phyloP scores from a whole-genome alignment of 169 alveolate genomes.

The Plasmodium inui region DNA sequence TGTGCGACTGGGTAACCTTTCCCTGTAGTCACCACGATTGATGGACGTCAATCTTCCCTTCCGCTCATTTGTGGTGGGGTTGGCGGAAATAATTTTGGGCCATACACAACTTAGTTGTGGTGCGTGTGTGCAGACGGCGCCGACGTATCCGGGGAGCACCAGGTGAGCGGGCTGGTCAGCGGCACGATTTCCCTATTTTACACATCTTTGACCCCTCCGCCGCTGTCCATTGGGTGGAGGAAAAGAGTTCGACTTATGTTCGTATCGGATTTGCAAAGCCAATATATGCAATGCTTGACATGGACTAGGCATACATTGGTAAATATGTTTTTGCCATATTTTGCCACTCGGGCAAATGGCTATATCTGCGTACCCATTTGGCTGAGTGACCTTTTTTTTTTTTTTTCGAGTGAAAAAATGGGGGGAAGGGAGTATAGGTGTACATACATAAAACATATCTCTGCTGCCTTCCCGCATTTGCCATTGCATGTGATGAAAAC shows the following conservation, averaged over 20 bases:
- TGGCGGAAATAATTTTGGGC: background rate
- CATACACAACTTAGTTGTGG: background rate
- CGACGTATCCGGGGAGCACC: background rate
- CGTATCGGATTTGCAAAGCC: background rate
- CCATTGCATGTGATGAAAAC: background rate
- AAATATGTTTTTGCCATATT: background rate
- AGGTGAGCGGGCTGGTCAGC: background rate
- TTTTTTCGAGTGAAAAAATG: too few relatives aligned
- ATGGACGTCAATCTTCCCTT: background rate
- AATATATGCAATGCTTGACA: background rate
- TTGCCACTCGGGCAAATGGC: background rate
- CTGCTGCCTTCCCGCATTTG: background rate
- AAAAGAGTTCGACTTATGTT: background rate
- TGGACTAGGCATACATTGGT: background rate
- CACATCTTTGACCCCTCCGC: background rate
- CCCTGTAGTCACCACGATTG: background rate
- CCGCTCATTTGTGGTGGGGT: background rate
- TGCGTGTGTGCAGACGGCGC: background rate
- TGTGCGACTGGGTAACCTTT: background rate
- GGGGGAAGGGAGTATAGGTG: background rate
- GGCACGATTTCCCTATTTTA: background rate
- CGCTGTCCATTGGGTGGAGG: background rate
- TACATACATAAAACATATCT: too few relatives aligned
- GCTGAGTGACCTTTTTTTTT: background rate
- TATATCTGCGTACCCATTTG: background rate